phyloP scores from a whole-genome alignment of 257 asterid species.

The Nicotiana tomentosiformis region DNA sequence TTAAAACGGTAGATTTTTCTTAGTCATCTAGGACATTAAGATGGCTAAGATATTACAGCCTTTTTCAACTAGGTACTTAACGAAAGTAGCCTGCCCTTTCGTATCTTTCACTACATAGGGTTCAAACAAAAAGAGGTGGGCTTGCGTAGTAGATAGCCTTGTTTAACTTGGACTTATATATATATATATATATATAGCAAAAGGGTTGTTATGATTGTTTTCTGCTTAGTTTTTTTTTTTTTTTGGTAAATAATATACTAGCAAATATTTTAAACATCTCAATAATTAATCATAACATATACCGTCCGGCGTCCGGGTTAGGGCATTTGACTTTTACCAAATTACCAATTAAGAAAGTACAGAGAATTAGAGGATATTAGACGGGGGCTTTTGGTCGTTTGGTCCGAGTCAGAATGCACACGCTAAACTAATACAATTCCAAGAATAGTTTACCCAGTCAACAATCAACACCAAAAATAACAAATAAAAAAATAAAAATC shows the following conservation, averaged over 20 bases:
- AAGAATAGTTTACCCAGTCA: neutral
- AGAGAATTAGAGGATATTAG: neutral
- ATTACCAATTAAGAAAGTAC: neutral
- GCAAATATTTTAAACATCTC: neutral
- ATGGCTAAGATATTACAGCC: too few relatives aligned
- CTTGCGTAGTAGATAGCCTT: too few relatives aligned
- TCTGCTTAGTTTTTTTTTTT: too few relatives aligned
- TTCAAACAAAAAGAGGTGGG: too few relatives aligned
- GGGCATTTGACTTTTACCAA: neutral
- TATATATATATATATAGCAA: too few relatives aligned
- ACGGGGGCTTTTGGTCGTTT: neutral
- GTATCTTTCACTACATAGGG: too few relatives aligned
- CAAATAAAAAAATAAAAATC: neutral
- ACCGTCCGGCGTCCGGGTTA: neutral
- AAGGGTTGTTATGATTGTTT: too few relatives aligned
- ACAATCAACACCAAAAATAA: neutral
- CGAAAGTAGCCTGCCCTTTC: too few relatives aligned
- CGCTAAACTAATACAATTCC: neutral
- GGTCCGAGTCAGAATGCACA: neutral
- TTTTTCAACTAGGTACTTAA: too few relatives aligned
- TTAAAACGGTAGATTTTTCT: too few relatives aligned
- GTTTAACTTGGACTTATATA: too few relatives aligned
- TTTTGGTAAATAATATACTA: neutral
- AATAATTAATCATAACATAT: neutral
- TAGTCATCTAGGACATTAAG: too few relatives aligned